Evolutionary conservation across 306 rosid species (phyloP), one percentile per base, ranked within the genome.

Genomic region (Medicago lupulina): DNA sequence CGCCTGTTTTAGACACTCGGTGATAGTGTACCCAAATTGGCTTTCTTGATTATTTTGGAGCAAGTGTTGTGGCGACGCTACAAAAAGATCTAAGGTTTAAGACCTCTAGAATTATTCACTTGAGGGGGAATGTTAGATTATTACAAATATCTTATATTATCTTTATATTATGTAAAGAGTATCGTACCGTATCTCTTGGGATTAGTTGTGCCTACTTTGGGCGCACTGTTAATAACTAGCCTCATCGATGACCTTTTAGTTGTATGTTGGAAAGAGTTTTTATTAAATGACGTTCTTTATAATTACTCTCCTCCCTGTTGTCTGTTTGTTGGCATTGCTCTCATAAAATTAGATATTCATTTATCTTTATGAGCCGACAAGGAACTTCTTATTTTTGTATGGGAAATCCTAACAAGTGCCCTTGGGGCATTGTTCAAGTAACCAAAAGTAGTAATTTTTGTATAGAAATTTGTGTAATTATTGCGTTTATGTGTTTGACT

Each of bases 281-380:
- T 40, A 23, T 23, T 15, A 39, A 51, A 64, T 34, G 58, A 8
- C n/a, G 15, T 43, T 19, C 12, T 68, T 58, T 13, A 59, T 36
- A 49, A 15, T 43, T 59, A 59, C 59, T 28, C 15, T 69, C 19
- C 76, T 50, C 39, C 66, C 21, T 59, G 39, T 12, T 39, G 47
- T 58, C 70, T 79, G 25, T 71, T 79, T 60, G 64, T 47, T 47
- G 47, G 38, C 44, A 47, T 36, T 78, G 44, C 34, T 59, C 63
- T 60, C 61, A 14, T 17, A 62, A 62, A 38, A 10, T 38, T 71
- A 8, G 72, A 38, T 39, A 47, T 51, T 13, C 25, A 9, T 71
- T 62, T 12, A 46, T 47, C 60, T 39, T 67, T 12, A 10, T 40
- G 49, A 25, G 28, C 43, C 66, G 19, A 44, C n/a, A 28, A 43